Percentiles rank a stretch among this genome's conserved stretches.
Conservation (phyloP, 257 asterid genomes). For the Cinchona pubescens region DNA sequence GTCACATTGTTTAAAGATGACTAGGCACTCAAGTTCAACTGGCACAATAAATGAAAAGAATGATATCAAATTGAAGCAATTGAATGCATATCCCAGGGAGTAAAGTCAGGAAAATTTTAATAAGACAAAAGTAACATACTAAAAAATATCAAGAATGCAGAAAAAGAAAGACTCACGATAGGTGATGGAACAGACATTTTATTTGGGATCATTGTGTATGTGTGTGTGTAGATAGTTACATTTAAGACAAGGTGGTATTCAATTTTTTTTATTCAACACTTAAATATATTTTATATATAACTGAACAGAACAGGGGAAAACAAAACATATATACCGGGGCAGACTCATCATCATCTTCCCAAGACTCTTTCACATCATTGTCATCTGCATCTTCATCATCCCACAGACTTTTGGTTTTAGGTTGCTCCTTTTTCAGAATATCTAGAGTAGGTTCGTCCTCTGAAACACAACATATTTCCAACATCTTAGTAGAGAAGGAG, state of each 20-base stretch:
- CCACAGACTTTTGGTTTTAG: slow-evolving; percentile 54
- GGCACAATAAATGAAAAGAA: background rate
- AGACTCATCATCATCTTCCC: slow-evolving; percentile 96
- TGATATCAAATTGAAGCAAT: background rate
- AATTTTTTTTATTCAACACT: background rate
- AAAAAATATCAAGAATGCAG: background rate
- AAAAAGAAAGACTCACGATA: background rate
- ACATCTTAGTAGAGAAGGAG: slow-evolving; percentile 3
- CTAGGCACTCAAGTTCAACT: background rate
- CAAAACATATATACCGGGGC: slow-evolving; percentile 36
- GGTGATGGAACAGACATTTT: background rate
- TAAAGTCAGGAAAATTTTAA: background rate
- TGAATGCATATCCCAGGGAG: background rate
- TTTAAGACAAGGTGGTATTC: background rate
- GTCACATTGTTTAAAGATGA: background rate
- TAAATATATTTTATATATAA: background rate
- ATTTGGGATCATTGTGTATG: too few species aligned
- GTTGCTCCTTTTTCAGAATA: slow-evolving; percentile 52
- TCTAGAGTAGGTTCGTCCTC: slow-evolving; percentile 69
- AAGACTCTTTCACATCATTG: slow-evolving; percentile 73
- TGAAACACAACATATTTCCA: slow-evolving; percentile 29
- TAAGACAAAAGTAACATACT: background rate
- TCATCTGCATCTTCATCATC: slow-evolving; percentile 86
- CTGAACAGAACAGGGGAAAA: background rate
- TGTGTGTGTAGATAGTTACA: background rate